These are phyloP conservation scores for Peronosclerospora sorghi DNA, from an alignment of 352 stramenopile genomes.

Conservation along the genomic window DNA sequence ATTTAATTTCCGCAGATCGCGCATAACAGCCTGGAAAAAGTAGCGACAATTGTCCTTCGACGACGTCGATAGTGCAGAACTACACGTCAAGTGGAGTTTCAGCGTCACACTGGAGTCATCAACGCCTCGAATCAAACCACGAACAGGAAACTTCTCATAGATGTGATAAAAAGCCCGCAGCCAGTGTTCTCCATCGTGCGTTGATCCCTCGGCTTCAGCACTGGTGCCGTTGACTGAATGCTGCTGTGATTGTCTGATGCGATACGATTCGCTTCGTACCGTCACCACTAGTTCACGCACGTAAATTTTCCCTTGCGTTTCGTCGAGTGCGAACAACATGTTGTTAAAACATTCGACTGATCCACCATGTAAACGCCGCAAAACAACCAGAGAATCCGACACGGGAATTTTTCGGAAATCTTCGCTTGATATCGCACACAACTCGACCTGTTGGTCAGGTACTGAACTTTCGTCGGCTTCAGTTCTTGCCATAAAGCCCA, in stretches of 20 bases:
- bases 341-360: slow-evolving; percentile 19
- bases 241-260: slow-evolving; percentile 31
- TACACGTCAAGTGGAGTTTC: slow-evolving; percentile 17
- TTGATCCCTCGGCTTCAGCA: slow-evolving; percentile 1
- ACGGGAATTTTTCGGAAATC: slow-evolving; percentile 30
- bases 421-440: slow-evolving; percentile 23
- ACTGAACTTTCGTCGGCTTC: background rate
- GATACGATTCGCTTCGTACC: slow-evolving; percentile 43
- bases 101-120: slow-evolving; percentile 13
- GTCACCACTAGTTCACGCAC: slow-evolving; percentile 21
- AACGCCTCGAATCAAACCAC: slow-evolving; percentile 22
- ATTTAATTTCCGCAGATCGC: slow-evolving; percentile 39
- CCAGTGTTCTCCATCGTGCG: slow-evolving; percentile 12
- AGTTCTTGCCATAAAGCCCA: slow-evolving; percentile 10
- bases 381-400: background rate
- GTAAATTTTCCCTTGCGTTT: slow-evolving; percentile 2
- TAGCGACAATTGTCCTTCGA: slow-evolving; percentile 9
- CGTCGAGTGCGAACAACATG: slow-evolving; percentile 21
- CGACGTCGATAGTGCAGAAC: background rate
- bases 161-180: slow-evolving; percentile 21
- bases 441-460: background rate
- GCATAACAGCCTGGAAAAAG: slow-evolving; percentile 31
- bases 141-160: slow-evolving; percentile 19
- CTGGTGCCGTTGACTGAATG: slow-evolving; percentile 11
- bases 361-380: slow-evolving; percentile 3